These are phyloP conservation scores for Wakefieldia striispora DNA, from an alignment of 768 basidiomycete genomes.

Conservation along the genomic window DNA sequence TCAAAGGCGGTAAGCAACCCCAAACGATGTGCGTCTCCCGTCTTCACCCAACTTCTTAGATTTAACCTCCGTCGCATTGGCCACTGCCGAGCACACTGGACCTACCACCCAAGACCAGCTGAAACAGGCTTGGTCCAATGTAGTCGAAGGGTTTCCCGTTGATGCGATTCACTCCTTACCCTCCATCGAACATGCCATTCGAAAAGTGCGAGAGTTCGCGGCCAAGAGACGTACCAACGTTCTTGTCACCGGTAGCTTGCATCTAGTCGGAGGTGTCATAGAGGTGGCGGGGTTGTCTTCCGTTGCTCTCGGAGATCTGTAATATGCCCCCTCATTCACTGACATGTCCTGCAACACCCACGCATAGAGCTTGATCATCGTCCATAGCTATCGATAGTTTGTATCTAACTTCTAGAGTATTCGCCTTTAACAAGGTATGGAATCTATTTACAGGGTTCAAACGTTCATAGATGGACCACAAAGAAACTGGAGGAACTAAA, in stretches of 20 bases:
- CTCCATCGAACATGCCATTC: constrained; percentile 88
- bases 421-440: constrained; percentile 38
- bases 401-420: constrained; percentile 14
- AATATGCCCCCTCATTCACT: not conserved
- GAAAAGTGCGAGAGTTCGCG: constrained; percentile 49
- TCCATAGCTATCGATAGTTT: constrained; percentile 1
- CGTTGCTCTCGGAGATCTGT: constrained; percentile 50
- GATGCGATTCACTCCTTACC: constrained; percentile 74
- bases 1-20: constrained; percentile 74
- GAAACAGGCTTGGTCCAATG: constrained; percentile 64
- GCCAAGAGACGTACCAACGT: constrained; percentile 45
- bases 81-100: constrained; percentile 57
- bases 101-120: constrained; percentile 78
- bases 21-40: not conserved
- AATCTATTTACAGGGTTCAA: not conserved
- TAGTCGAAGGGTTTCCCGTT: constrained; percentile 59
- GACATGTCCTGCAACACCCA: no score
- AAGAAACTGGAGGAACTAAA: not conserved
- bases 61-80: constrained; percentile 66
- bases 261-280: constrained; percentile 90
- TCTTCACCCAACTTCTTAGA: constrained; percentile 46
- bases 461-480: not conserved
- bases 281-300: constrained; percentile 86
- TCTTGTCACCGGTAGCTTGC: constrained; percentile 90
- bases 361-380: constrained; percentile 1